These are phyloP conservation scores for Dendrostoma leiphaemia DNA, from an alignment of 2,329 filamentous ascomycete species.

Conservation along the genomic window DNA sequence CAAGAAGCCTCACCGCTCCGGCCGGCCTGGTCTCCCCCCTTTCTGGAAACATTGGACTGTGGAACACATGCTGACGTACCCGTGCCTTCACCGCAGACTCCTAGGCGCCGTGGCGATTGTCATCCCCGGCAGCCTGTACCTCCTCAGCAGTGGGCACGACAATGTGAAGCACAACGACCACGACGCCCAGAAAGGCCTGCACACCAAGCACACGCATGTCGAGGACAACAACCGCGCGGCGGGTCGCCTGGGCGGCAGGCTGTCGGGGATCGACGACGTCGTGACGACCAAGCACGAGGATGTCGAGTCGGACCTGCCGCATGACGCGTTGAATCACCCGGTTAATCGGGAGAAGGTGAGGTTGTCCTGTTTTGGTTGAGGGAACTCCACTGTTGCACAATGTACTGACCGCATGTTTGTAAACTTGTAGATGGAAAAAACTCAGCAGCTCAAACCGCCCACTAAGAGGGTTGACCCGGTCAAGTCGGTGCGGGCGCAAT, in stretches of 20 bases:
- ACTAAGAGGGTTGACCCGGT: background rate
- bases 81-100: background rate
- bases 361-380: background rate
- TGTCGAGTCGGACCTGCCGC: background rate
- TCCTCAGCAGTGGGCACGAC: background rate
- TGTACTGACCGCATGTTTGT: background rate
- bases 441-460: background rate
- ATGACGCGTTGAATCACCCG: slow-evolving; percentile 4
- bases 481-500: background rate
- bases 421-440: background rate
- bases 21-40: background rate
- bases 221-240: background rate
- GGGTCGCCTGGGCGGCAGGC: background rate
- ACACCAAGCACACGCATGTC: background rate
- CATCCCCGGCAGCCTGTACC: slow-evolving; percentile 1
- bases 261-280: background rate
- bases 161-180: slow-evolving; percentile 12
- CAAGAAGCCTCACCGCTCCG: no score
- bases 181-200: slow-evolving; percentile 5
- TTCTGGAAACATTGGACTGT: no score
- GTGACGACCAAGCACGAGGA: slow-evolving; percentile 3
- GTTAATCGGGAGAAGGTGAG: slow-evolving; percentile 6
- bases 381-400: background rate
- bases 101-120: slow-evolving; percentile 4
- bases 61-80: background rate